phyloP scores from a whole-genome alignment of 2,329 filamentous ascomycete genomes.

The Keithomyces neogunnii region DNA sequence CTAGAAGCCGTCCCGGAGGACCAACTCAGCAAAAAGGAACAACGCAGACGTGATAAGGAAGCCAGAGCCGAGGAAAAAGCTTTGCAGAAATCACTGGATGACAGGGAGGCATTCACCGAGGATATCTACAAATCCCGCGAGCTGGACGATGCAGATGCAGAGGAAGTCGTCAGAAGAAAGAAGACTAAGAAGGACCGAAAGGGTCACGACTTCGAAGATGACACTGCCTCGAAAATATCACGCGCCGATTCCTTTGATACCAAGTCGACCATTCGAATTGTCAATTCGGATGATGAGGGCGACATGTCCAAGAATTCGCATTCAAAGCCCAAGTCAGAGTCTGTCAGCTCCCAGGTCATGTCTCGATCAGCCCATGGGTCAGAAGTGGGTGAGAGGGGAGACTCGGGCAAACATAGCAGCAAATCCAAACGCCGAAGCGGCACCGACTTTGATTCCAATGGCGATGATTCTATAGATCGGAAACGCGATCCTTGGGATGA shows the following conservation, averaged over 20 bases:
- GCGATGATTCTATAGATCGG: slow-evolving; percentile 31
- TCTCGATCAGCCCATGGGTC: slow-evolving; percentile 25
- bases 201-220: slow-evolving; percentile 20
- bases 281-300: slow-evolving; percentile 25
- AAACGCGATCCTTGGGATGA: slow-evolving; percentile 32
- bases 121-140: slow-evolving; percentile 13
- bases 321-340: slow-evolving; percentile 22
- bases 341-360: slow-evolving; percentile 20
- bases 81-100: slow-evolving; percentile 13
- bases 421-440: slow-evolving; percentile 29
- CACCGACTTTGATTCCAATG: slow-evolving; percentile 21
- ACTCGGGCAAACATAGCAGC: slow-evolving; percentile 30
- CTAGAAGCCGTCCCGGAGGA: slow-evolving; percentile 17
- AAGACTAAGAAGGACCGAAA: slow-evolving; percentile 21
- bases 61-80: slow-evolving; percentile 14
- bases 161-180: slow-evolving; percentile 17
- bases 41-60: slow-evolving; percentile 34
- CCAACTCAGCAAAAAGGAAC: slow-evolving; percentile 24
- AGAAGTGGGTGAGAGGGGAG: slow-evolving; percentile 25
- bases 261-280: slow-evolving; percentile 8
- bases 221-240: slow-evolving; percentile 15
- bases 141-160: slow-evolving; percentile 13
- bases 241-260: slow-evolving; percentile 22
- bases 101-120: slow-evolving; percentile 13
- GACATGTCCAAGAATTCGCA: slow-evolving; percentile 24